phyloP scores from a whole-genome alignment of 805 yeast genomes.

The Pichia sporocuriosa region DNA sequence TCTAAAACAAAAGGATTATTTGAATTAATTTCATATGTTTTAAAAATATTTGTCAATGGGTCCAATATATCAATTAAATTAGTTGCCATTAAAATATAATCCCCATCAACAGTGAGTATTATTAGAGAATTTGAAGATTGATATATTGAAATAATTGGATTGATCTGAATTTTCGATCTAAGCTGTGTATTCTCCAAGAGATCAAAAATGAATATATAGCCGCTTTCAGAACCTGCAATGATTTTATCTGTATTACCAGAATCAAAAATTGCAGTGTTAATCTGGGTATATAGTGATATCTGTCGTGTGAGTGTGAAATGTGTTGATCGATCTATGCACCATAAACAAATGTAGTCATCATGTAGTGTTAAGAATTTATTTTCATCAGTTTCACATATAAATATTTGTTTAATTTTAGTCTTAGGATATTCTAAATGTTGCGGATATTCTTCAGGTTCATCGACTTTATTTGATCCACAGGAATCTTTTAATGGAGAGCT shows the following conservation, averaged over 20 bases:
- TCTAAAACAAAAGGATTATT: background rate
- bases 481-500: too few relatives aligned
- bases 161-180: constrained; percentile 1
- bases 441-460: background rate
- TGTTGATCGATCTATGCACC: constrained; percentile 23
- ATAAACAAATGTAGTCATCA: constrained; percentile 9
- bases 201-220: constrained; percentile 35
- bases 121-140: constrained; percentile 24
- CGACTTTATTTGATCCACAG: background rate
- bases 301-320: constrained; percentile 10
- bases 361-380: constrained; percentile 9
- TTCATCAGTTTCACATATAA: background rate
- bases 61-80: constrained; percentile 17
- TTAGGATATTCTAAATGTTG: constrained; percentile 1
- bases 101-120: constrained; percentile 20
- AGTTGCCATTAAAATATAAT: constrained; percentile 17
- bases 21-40: background rate
- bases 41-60: constrained; percentile 13
- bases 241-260: constrained; percentile 33
- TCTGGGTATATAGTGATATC: constrained; percentile 35
- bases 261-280: constrained; percentile 37
- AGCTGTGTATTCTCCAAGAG: background rate
- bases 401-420: constrained; percentile 4
- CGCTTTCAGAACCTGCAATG: constrained; percentile 44
- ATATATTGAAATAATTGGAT: constrained; percentile 18